Base-by-base conservation (phyloP, 306 rosid genomes). In the Cucurbita ficifolia region DNA sequence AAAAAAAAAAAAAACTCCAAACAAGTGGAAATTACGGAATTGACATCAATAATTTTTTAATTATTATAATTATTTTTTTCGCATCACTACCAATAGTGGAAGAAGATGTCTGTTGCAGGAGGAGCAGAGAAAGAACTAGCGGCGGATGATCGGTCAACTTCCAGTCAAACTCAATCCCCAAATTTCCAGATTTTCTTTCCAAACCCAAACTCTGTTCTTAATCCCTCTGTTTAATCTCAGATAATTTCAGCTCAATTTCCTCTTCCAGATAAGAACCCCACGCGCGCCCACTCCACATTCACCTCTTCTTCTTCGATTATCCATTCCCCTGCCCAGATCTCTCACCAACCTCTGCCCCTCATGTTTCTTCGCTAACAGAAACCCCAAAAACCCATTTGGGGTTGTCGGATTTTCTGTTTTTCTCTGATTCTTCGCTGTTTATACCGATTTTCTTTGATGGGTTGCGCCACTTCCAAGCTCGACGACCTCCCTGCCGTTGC, bases 381-480 rank as follows among this genome's bases (percentile, higher is more conserved):
- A 39, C 55, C 56, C 45, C 51, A 43, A 49, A 61, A 16, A 14
- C 54, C 67, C 53, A 38, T 10, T 73, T 56, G 52, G 68, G 64
- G 21, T 42, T 55, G 14, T 56, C 5, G 38, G 17, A 21, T 73
- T 54, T 24, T 16, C 42, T 35, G 12, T 50, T 36, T 10, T 67
- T 10, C 8, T 5, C 0, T 43, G 10, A 5, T 7, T 11, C 10
- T 65, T 65, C 0, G 1, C 21, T 42, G 72, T 39, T n/a, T 38
- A 0, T 9, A 2, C 51, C 4, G 7, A 5, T 74, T 46, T 21
- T 45, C 19, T 17, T 29, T 45, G 7, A 83, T 95, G 99, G 99
- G 99, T 35, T 95, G 99, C 72, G 63, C 91, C 76, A 88, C 76
- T 85, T 95, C 99, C 0, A 95, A 95, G 91, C 83, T 85, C 79